phyloP scores from a whole-genome alignment of 73 alveolate genomes.

The Blepharisma stoltei region DNA sequence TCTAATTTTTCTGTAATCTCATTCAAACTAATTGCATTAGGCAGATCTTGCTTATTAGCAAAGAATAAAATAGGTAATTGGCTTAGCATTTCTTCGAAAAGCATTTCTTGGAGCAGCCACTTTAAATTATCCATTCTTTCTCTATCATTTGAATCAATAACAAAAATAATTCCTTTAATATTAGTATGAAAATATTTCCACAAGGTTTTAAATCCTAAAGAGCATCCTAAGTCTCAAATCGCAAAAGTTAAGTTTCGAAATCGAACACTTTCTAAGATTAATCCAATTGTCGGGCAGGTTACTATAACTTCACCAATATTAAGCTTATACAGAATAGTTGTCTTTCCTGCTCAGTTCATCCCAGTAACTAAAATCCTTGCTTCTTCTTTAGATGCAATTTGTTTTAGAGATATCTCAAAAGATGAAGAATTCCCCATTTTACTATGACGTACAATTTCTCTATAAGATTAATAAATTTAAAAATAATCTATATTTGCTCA shows the following conservation, averaged over 20 bases:
- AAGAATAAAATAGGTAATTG: conserved; percentile 73
- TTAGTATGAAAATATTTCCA: conserved; percentile 96
- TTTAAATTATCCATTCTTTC: conserved; percentile 93
- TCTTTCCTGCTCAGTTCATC: conserved; percentile 96
- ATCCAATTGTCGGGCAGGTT: conserved; percentile 89
- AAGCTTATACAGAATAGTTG: conserved; percentile 75
- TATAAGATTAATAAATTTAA: too few species aligned
- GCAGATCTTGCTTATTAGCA: conserved; percentile 94
- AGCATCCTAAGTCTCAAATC: conserved; percentile 93
- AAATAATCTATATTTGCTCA: too few species aligned
- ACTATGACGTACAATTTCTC: too few species aligned
- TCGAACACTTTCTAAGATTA: conserved; percentile 81
- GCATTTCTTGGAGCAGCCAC: conserved; percentile 76
- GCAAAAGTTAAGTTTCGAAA: conserved; percentile 64
- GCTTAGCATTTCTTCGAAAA: conserved; percentile 79
- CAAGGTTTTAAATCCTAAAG: conserved; percentile 71
- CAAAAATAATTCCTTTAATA: conserved; percentile 96
- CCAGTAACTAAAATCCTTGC: conserved; percentile 85
- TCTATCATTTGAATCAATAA: conserved; percentile 93
- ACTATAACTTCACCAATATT: conserved; percentile 69
- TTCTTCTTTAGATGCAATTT: neutral
- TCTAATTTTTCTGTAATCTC: conserved; percentile 70
- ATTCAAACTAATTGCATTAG: conserved; percentile 65
- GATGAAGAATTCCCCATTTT: too few species aligned
- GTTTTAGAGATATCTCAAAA: too few species aligned